Evolutionary conservation across 2,329 filamentous ascomycete genomes (phyloP), one percentile per base, ranked within the genome.

Genomic region (Apiospora malaysiana): DNA sequence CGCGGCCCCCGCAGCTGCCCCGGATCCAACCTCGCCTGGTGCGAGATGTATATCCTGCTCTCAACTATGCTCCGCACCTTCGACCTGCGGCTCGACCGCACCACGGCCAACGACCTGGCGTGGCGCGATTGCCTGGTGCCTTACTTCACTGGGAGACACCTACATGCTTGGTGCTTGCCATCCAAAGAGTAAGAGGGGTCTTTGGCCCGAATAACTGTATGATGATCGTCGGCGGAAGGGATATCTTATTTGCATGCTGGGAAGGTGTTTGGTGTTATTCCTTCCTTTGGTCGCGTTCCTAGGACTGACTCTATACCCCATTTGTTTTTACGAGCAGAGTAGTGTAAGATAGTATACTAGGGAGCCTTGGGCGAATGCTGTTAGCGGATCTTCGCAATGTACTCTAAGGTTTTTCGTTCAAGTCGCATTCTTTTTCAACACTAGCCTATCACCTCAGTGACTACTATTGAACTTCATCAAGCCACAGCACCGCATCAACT

Each of bases 1-100:
- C 63, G 47, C 32, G 69, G 69, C n/a, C 69, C 69, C 25, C 69
- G 69, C 32, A 68, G 63, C 46, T 70, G 69, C 69, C 45, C 67
- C 40, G 69, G 63, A 5, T 43, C 25, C 6, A 70, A 70, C 46
- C 63, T 70, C 27, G 69, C 69, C 18, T 68, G 63, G 46, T 70
- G 42, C 23, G 59, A 70, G 46, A 56, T 70, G 23, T 70, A 70
- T 46, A 59, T 70, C 46, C 67, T 68, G 67, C 46, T 68, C 18
- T 49, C 67, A 25, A 25, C 45, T 46, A 68, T 68, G 46, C 46
- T 68, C n/a, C 67, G 46, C 5, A 42, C n/a, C 7, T 68, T 68
- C 16, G 67, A 68, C 32, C 27, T 68, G 27, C 45, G 47, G 46
- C 67, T 68, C 32, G 67, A 68, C 47, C 45, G 67, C 23, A 68